phyloP scores from a whole-genome alignment of 169 alveolate species.

The Plasmodium billcollinsi region DNA sequence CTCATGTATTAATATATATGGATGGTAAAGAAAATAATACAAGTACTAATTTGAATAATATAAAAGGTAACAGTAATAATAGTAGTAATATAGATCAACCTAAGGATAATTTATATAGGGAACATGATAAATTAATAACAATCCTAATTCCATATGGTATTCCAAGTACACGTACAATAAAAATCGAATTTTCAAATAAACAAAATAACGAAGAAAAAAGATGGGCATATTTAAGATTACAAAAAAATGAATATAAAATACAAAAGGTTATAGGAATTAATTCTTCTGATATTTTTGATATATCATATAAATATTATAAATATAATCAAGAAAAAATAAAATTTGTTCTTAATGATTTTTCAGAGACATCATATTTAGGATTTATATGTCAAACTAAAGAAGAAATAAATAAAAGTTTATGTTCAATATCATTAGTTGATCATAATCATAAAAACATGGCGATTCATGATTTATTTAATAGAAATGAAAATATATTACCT shows the following conservation, averaged over 20 bases:
- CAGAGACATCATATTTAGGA: constrained; percentile 41
- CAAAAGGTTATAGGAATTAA: constrained; percentile 37
- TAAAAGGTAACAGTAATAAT: too few relatives aligned
- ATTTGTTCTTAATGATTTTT: constrained; percentile 34
- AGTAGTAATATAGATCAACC: too few relatives aligned
- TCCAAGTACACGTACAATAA: constrained; percentile 15
- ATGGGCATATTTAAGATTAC: constrained; percentile 23
- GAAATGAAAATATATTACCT: neutral
- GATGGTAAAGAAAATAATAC: neutral
- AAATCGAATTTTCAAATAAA: constrained; percentile 32
- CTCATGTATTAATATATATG: constrained; percentile 3
- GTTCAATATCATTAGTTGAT: constrained; percentile 8
- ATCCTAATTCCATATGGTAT: constrained; percentile 17
- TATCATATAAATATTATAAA: constrained; percentile 34
- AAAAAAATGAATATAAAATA: constrained; percentile 3
- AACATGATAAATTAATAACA: neutral
- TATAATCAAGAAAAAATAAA: constrained; percentile 15
- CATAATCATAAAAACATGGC: neutral
- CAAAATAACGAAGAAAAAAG: neutral
- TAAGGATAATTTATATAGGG: neutral
- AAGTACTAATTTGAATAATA: too few relatives aligned
- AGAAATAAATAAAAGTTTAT: constrained; percentile 1
- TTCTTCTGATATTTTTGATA: constrained; percentile 27
- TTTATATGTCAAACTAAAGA: constrained; percentile 38
- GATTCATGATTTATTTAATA: constrained; percentile 1